Conservation (phyloP, 2,329 filamentous ascomycete genomes). For the Pleomassaria siparia region DNA sequence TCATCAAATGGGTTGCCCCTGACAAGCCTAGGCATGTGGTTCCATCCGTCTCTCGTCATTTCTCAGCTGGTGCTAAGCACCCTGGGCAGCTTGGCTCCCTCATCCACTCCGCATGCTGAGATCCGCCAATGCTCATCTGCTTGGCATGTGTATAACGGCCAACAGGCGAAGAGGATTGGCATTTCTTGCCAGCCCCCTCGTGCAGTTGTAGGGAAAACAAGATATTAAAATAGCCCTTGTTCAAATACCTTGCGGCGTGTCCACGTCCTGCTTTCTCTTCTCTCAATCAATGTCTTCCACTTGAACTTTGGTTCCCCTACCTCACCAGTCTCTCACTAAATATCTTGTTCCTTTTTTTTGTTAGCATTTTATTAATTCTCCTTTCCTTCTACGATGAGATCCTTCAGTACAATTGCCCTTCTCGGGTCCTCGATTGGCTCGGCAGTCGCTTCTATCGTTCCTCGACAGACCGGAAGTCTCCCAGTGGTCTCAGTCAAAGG, state of each 20-base stretch:
- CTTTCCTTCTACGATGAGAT: conserved; percentile 32
- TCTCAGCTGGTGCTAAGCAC: conserved; percentile 23
- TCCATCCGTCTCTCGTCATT: conserved; percentile 27
- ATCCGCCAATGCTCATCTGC: conserved; percentile 31
- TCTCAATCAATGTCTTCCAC: conserved; percentile 24
- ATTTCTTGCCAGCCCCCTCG: conserved; percentile 36
- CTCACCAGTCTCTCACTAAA: conserved; percentile 43
- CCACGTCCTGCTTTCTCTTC: conserved; percentile 17
- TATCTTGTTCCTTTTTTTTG: conserved; percentile 20
- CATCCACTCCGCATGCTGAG: conserved; percentile 30
- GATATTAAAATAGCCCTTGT: conserved; percentile 24
- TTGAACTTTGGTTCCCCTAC: conserved; percentile 24
- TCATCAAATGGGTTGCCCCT: conserved; percentile 28
- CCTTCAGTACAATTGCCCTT: conserved; percentile 27
- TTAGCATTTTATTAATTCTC: conserved; percentile 26
- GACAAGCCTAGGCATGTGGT: conserved; percentile 36
- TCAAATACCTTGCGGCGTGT: conserved; percentile 34
- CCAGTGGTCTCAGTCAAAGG: conserved; percentile 61
- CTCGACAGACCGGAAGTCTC: conserved; percentile 43
- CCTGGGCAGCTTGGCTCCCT: conserved; percentile 34
- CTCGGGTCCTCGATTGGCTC: conserved; percentile 30
- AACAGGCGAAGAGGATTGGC: conserved; percentile 38
- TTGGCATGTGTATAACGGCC: conserved; percentile 33
- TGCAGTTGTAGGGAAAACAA: conserved; percentile 28
- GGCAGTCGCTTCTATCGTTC: conserved; percentile 24